Percentiles rank a stretch among this genome's conserved stretches.
Evolutionary conservation across 805 yeast species (phyloP).

Genomic region (Cyberlindnera suaveolens): DNA sequence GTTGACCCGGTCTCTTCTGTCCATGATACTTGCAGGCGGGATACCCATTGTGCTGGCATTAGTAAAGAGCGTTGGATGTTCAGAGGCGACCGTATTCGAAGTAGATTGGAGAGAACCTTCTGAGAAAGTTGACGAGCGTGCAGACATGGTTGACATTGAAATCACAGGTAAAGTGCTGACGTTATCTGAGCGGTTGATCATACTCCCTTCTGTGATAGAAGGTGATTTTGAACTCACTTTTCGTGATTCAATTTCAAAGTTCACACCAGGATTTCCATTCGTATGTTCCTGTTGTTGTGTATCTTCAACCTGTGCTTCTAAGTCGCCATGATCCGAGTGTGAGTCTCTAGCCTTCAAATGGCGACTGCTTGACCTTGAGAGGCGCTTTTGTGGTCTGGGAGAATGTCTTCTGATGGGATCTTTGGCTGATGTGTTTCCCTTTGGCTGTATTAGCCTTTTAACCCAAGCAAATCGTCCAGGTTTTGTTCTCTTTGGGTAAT

Average conservation of each 20-base stretch:
- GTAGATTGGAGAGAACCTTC: conserved; percentile 30
- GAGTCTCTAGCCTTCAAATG: too few species aligned
- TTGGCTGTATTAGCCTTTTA: conserved; percentile 12
- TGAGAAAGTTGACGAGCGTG: conserved; percentile 32
- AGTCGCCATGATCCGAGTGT: too few species aligned
- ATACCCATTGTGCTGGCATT: conserved; percentile 65
- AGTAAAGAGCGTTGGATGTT: conserved; percentile 39
- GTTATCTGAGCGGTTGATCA: conserved; percentile 16
- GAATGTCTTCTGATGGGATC: neutral
- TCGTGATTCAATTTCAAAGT: conserved; percentile 1
- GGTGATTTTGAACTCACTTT: conserved; percentile 1
- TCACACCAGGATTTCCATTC: neutral
- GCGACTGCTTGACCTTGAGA: too few species aligned
- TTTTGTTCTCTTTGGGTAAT: conserved; percentile 3
- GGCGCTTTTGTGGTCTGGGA: too few species aligned
- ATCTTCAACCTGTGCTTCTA: too few species aligned
- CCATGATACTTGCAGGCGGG: conserved; percentile 69
- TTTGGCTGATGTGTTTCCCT: neutral
- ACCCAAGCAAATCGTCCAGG: conserved; percentile 17
- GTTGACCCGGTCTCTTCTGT: conserved; percentile 26
- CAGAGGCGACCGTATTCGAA: conserved; percentile 29
- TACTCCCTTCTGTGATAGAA: conserved; percentile 10
- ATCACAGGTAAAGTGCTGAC: conserved; percentile 28
- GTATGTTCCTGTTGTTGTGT: neutral
- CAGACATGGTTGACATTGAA: conserved; percentile 29